phyloP scores from a whole-genome alignment of 2,329 filamentous ascomycete genomes.

The Talaromyces piceae region DNA sequence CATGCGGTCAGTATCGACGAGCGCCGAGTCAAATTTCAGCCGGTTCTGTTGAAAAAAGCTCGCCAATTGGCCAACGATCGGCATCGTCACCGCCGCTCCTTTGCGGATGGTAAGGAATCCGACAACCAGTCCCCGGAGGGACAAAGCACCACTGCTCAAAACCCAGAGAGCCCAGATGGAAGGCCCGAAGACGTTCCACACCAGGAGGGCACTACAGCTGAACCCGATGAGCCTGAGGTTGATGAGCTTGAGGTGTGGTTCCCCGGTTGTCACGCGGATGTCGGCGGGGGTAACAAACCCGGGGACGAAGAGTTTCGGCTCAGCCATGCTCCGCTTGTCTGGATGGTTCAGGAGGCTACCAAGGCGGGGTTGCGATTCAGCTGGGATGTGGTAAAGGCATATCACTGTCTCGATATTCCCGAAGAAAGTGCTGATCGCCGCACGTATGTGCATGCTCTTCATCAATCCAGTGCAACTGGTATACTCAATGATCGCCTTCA shows the following conservation, averaged over 20 bases:
- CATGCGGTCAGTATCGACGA: conserved; percentile 53
- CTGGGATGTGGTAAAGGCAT: no score
- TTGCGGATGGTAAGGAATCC: no score
- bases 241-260: conserved; percentile 57
- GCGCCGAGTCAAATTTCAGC: conserved; percentile 50
- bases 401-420: no score
- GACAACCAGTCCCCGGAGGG: no score
- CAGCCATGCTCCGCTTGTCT: conserved; percentile 33
- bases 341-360: background rate
- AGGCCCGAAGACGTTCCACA: background rate
- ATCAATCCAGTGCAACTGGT: no score
- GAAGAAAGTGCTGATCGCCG: no score
- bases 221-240: background rate
- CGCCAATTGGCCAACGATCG: no score
- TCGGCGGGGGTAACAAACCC: conserved; percentile 65
- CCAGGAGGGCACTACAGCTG: background rate
- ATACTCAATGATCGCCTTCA: conserved; percentile 63
- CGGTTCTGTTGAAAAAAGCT: conserved; percentile 59
- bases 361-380: conserved; percentile 25
- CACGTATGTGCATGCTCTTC: no score
- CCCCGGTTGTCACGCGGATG: conserved; percentile 64
- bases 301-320: conserved; percentile 47
- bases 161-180: background rate
- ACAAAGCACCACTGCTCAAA: no score
- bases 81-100: conserved; percentile 36